Conservation (phyloP, 805 yeast species). For the Metschnikowia noctiluminum region DNA sequence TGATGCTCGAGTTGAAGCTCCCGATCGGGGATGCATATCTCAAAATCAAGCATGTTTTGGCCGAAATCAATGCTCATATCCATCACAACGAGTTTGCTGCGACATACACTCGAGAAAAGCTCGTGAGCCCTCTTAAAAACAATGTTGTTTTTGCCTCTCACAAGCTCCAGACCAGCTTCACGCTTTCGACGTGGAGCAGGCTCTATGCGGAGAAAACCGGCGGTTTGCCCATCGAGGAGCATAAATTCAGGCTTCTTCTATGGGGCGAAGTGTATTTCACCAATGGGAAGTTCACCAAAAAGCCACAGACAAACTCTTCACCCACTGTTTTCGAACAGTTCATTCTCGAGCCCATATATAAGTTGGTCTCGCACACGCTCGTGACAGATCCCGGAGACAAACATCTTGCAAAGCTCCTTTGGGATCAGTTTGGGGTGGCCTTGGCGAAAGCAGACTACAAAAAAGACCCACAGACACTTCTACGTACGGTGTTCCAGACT, state of each 20-base stretch:
- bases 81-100: conserved; percentile 26
- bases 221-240: conserved; percentile 17
- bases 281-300: conserved; percentile 42
- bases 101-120: conserved; percentile 24
- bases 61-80: conserved; percentile 59
- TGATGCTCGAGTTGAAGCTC: conserved; percentile 73
- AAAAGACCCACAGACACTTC: conserved; percentile 56
- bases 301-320: conserved; percentile 20
- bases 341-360: conserved; percentile 77
- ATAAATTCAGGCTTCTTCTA: conserved; percentile 48
- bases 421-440: conserved; percentile 44
- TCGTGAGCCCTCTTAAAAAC: conserved; percentile 56
- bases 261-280: conserved; percentile 78
- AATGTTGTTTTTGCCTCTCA: conserved; percentile 79
- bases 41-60: conserved; percentile 60
- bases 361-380: conserved; percentile 59
- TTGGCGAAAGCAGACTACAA: conserved; percentile 40
- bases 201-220: conserved; percentile 29
- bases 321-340: conserved; percentile 56
- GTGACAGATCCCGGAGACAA: conserved; percentile 42
- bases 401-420: conserved; percentile 42
- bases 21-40: conserved; percentile 72
- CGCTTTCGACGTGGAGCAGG: conserved; percentile 60
- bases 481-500: conserved; percentile 49
- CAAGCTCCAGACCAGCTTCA: conserved; percentile 59